Evolutionary conservation across 371 early-diverging fungal genomes (phyloP).

Genomic region (Mucor mucedo): DNA sequence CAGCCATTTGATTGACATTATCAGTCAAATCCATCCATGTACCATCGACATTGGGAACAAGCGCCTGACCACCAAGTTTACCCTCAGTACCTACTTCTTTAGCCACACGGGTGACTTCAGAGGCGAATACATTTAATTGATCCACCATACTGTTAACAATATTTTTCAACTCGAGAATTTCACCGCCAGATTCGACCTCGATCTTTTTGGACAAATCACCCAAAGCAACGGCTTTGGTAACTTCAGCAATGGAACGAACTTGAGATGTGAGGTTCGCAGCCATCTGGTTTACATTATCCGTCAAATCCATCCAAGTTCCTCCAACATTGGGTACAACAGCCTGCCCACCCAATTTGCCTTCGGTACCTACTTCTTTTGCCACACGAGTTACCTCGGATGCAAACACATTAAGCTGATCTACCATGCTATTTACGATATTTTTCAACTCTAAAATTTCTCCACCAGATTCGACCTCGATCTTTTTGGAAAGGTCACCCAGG

Average conservation of each 20-base stretch:
- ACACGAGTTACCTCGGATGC: conserved; percentile 62
- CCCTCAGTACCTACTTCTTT: conserved; percentile 59
- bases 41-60: conserved; percentile 45
- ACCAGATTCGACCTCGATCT: conserved; percentile 50
- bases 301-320: conserved; percentile 67
- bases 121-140: conserved; percentile 40
- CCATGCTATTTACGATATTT: conserved; percentile 51
- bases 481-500: conserved; percentile 53
- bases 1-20: conserved; percentile 52
- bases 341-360: conserved; percentile 59
- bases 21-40: conserved; percentile 53
- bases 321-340: conserved; percentile 58
- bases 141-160: conserved; percentile 51
- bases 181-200: conserved; percentile 39
- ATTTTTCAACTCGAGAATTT: conserved; percentile 42
- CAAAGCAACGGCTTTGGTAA: conserved; percentile 58
- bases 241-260: conserved; percentile 62
- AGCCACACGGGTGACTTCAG: conserved; percentile 49
- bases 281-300: conserved; percentile 65
- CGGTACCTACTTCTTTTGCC: conserved; percentile 59
- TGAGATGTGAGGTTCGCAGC: conserved; percentile 61
- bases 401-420: conserved; percentile 45
- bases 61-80: conserved; percentile 35
- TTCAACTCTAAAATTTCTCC: conserved; percentile 44
- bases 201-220: conserved; percentile 55